These are phyloP conservation scores for Thymus mandschuricus DNA, from an alignment of 257 asterid genomes.

Conservation along the genomic window DNA sequence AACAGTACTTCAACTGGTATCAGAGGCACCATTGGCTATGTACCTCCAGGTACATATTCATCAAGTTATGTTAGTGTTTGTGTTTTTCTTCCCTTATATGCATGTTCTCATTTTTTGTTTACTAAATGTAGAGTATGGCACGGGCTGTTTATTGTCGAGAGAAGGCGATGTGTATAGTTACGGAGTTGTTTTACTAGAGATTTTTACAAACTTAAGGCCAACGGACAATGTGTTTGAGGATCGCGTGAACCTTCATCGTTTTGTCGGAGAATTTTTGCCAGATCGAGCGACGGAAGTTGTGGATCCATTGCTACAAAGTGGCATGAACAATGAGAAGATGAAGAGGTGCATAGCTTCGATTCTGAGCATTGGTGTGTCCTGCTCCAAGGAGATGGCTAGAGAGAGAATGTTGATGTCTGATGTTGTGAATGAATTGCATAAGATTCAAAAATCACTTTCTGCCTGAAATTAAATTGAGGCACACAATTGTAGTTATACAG, in stretches of 20 bases:
- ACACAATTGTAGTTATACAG: too few species aligned
- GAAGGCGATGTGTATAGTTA: background rate
- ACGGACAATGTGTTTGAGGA: background rate
- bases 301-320: background rate
- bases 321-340: background rate
- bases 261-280: background rate
- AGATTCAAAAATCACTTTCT: background rate
- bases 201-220: background rate
- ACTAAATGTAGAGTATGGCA: background rate
- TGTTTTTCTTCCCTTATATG: too few species aligned
- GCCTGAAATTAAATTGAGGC: background rate
- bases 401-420: background rate
- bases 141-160: background rate
- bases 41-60: background rate
- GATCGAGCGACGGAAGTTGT: background rate
- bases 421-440: background rate
- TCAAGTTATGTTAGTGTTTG: background rate
- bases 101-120: background rate
- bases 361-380: background rate
- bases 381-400: background rate
- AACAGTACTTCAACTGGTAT: background rate
- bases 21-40: constrained; percentile 3
- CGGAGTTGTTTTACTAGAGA: background rate
- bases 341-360: background rate
- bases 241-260: background rate